Base-by-base conservation (phyloP, 2,329 filamentous ascomycete species). In the Raffaelea arxii region DNA sequence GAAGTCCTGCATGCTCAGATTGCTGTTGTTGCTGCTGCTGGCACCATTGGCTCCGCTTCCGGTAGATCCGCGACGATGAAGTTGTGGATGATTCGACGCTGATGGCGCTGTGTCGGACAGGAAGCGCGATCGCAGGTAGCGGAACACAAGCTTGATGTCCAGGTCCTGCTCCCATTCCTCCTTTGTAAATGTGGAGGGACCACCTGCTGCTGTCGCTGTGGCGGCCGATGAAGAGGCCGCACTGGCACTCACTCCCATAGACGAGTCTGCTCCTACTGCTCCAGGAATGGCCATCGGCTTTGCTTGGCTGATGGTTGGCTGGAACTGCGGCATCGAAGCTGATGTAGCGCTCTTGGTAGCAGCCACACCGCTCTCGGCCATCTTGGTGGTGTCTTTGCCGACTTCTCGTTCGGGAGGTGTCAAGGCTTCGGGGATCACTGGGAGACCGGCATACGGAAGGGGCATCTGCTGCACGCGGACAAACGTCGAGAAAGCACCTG, bases 91-190 rank as follows among this genome's bases (percentile, higher is more conserved):
- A 25, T 41, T 25, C 35, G 32, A 47, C 21, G 43, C 36, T 2
- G 50, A 21, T 16, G 51, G 18, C 7, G 41, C 63, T 50, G 68
- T 63, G 6, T 69, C 67, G 16, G 76, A 69, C 48, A 78, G 71
- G 62, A 94, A 91, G 49, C 86, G 81, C 18, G 79, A 84, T 48
- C 82, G 78, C 25, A 95, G 74, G 59, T 92, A 97, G 42, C 82
- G 80, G 68, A 97, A 97, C 27, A 97, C 86, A 62, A 95, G 84
- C 59, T 85, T 86, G 53, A 96, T 78, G 58, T 97, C 90, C 5
- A 97, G 75, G 46, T 95, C 86, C 50, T 84, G 82, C 65, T 97
- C 90, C 92, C 92, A 98, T 59, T 95, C 92, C 30, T 92, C 86
- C 56, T 86, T 72, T 1, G 75, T 77, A 51, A 80, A 80, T 1